These are phyloP conservation scores for Vigna mungo DNA, from an alignment of 306 rosid genomes.

Conservation along the genomic window DNA sequence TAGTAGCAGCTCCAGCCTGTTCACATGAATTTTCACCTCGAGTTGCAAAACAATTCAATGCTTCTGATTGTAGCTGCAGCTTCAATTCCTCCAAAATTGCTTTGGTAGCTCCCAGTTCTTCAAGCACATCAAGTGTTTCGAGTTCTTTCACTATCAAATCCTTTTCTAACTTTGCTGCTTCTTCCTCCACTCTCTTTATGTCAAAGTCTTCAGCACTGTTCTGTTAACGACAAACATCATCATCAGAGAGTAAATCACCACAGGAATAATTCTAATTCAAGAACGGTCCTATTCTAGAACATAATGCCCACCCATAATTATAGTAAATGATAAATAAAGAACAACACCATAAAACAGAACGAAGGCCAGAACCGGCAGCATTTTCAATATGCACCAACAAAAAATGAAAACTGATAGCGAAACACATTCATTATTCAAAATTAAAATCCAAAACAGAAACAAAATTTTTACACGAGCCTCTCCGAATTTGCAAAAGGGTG, in stretches of 20 bases:
- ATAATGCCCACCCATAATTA: background rate
- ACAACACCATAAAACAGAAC: background rate
- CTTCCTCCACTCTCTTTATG: slow-evolving; percentile 89
- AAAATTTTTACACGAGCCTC: slow-evolving; percentile 57
- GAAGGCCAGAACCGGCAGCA: background rate
- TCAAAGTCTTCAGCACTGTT: slow-evolving; percentile 69
- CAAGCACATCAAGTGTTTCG: slow-evolving; percentile 94
- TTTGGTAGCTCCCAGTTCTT: slow-evolving; percentile 89
- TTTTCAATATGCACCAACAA: background rate
- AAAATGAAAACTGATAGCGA: background rate
- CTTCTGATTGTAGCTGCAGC: slow-evolving; percentile 79
- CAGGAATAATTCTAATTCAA: background rate
- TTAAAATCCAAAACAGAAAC: background rate
- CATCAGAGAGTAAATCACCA: slow-evolving; percentile 45
- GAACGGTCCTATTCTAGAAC: slow-evolving; percentile 9
- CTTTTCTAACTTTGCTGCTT: slow-evolving; percentile 93
- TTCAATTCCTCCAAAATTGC: slow-evolving; percentile 83
- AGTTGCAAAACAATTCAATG: slow-evolving; percentile 59
- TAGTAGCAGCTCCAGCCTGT: slow-evolving; percentile 49
- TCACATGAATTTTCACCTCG: slow-evolving; percentile 48
- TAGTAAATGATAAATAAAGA: background rate
- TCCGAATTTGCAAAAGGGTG: slow-evolving; percentile 62
- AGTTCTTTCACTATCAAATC: slow-evolving; percentile 94
- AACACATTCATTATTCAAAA: background rate
- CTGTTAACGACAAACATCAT: slow-evolving; percentile 58